These are phyloP conservation scores for Oemleria cerasiformis DNA, from an alignment of 306 rosid species.

Conservation along the genomic window DNA sequence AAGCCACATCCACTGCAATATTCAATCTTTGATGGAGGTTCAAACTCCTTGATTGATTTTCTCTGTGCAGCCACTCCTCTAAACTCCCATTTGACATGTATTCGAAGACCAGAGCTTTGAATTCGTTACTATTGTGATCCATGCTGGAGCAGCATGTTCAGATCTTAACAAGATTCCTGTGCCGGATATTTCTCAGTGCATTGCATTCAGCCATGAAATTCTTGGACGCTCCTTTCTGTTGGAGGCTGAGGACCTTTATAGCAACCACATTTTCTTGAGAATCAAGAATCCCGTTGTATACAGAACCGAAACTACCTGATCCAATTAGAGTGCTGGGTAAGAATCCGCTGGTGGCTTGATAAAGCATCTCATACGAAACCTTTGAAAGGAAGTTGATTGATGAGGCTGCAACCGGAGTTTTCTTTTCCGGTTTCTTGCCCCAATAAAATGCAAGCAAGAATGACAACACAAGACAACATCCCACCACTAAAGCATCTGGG, in stretches of 20 bases:
- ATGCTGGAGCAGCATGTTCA: constrained; percentile 30
- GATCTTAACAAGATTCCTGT: constrained; percentile 50
- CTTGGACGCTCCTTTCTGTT: constrained; percentile 38
- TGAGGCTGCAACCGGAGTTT: background rate
- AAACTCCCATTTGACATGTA: constrained; percentile 41
- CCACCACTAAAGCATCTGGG: background rate
- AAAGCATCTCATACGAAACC: constrained; percentile 12
- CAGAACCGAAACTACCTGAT: constrained; percentile 37
- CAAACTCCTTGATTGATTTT: constrained; percentile 14
- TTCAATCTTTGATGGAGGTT: constrained; percentile 28
- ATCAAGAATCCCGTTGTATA: constrained; percentile 37
- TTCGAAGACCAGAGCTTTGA: constrained; percentile 37
- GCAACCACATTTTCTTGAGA: constrained; percentile 22
- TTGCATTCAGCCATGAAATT: constrained; percentile 41
- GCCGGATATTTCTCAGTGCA: constrained; percentile 32
- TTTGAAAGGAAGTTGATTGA: background rate
- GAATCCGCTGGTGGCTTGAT: constrained; percentile 16
- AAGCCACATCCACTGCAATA: constrained; percentile 36
- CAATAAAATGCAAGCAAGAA: background rate
- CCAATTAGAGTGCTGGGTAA: constrained; percentile 33
- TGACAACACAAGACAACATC: background rate
- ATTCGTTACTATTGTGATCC: constrained; percentile 30
- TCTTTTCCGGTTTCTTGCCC: constrained; percentile 6
- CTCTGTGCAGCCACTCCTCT: constrained; percentile 33
- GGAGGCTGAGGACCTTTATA: constrained; percentile 42